Conservation (phyloP, 1,284 basidiomycete species). For the Pterulicium gracile region DNA sequence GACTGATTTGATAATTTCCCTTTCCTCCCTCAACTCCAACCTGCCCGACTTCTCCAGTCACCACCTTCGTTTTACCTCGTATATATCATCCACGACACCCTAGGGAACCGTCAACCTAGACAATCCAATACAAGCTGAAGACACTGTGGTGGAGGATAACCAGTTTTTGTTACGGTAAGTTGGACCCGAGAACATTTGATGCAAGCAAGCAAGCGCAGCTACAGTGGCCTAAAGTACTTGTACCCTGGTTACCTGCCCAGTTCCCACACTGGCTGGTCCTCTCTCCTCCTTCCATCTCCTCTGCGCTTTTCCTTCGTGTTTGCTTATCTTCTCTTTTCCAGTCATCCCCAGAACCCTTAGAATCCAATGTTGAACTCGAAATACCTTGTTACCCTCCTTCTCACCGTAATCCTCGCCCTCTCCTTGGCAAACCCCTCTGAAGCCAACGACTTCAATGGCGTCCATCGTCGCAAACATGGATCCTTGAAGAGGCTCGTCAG, state of each 20-base stretch:
- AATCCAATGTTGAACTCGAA: constrained; percentile 31
- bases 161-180: too few relatives aligned
- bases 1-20: too few relatives aligned
- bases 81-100: constrained; percentile 6
- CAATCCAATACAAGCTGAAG: too few relatives aligned
- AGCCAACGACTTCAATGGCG: constrained; percentile 31
- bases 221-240: neutral
- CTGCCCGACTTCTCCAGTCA: neutral
- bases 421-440: constrained; percentile 24
- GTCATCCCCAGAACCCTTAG: constrained; percentile 16
- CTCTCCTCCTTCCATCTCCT: constrained; percentile 3
- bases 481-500: constrained; percentile 55
- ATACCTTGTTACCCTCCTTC: constrained; percentile 53
- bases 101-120: too few relatives aligned
- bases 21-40: neutral
- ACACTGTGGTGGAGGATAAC: too few relatives aligned
- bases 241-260: constrained; percentile 4
- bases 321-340: constrained; percentile 6
- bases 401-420: constrained; percentile 42
- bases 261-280: constrained; percentile 11
- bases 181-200: too few relatives aligned
- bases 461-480: constrained; percentile 41
- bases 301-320: constrained; percentile 2
- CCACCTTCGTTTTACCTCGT: neutral
- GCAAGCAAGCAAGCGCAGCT: too few relatives aligned